Evolutionary conservation across 2,329 filamentous ascomycete species (phyloP).

Genomic region (Penicillium sp.): DNA sequence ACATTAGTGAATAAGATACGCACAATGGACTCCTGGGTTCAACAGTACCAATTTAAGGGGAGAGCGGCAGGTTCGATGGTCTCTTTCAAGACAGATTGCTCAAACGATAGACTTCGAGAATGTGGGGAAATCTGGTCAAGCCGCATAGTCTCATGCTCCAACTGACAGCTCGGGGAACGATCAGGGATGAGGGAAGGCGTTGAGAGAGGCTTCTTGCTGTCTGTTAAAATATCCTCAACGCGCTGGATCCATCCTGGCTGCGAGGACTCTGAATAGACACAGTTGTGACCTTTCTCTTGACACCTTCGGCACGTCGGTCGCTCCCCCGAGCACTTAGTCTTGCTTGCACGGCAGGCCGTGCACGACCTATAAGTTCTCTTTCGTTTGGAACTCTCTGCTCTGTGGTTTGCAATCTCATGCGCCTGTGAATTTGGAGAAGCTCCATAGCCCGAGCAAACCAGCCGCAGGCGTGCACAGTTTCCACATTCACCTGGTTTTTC

Average conservation of each 20-base stretch:
- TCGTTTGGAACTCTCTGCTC: constrained; percentile 3
- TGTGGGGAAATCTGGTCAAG: neutral
- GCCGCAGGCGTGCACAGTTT: constrained; percentile 20
- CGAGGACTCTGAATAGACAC: constrained; percentile 19
- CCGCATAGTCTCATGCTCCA: neutral
- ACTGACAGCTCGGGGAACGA: neutral
- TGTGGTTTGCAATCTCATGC: neutral
- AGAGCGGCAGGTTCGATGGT: neutral
- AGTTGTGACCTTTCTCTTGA: constrained; percentile 7
- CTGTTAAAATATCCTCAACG: constrained; percentile 3
- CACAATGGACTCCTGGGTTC: neutral
- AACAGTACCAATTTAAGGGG: constrained; percentile 14
- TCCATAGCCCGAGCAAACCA: constrained; percentile 19
- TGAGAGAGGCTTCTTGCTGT: neutral
- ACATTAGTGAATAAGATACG: neutral
- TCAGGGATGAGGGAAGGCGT: neutral
- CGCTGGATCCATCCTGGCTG: constrained; percentile 21
- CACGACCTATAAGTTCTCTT: constrained; percentile 23
- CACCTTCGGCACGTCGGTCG: constrained; percentile 20
- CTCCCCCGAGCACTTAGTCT: constrained; percentile 24
- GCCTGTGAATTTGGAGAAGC: constrained; percentile 5
- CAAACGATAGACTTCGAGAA: neutral
- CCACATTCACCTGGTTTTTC: constrained; percentile 19
- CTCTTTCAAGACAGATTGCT: neutral
- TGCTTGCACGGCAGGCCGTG: constrained; percentile 17